Percentiles rank a stretch among this genome's conserved stretches.
phyloP scores from a whole-genome alignment of 139 green algal genomes.

The Picochlorum sp. region DNA sequence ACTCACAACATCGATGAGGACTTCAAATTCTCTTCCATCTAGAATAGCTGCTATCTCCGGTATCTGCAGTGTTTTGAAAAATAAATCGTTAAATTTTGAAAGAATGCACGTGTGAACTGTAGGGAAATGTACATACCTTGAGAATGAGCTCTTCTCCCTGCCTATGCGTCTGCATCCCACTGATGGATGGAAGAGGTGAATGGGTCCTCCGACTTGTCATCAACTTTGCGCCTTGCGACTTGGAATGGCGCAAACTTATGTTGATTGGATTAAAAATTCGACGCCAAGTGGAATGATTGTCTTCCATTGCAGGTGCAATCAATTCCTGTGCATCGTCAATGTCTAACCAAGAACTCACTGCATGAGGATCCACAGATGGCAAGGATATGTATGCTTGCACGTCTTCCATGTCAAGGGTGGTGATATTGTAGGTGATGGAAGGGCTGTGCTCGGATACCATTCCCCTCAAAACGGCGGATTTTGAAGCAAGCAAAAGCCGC shows the following conservation, averaged over 20 bases:
- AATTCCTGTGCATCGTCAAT: slow-evolving; percentile 2
- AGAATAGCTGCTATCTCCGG: slow-evolving; percentile 39
- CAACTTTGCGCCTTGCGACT: not conserved
- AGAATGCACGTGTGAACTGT: not conserved
- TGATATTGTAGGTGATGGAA: slow-evolving; percentile 17
- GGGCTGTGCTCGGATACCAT: slow-evolving; percentile 10
- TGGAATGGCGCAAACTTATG: slow-evolving; percentile 38
- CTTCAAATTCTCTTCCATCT: slow-evolving; percentile 57
- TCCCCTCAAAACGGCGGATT: slow-evolving; percentile 39
- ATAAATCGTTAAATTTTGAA: not conserved
- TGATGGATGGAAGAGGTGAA: not conserved
- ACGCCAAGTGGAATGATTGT: not conserved
- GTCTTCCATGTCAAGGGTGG: slow-evolving; percentile 30
- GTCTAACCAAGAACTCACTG: slow-evolving; percentile 27
- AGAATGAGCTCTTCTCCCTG: slow-evolving; percentile 1
- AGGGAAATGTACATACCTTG: not conserved
- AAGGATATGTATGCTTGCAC: slow-evolving; percentile 36
- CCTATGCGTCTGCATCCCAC: not conserved
- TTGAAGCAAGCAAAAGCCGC: slow-evolving; percentile 52
- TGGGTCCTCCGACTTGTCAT: not conserved
- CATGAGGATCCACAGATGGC: slow-evolving; percentile 33
- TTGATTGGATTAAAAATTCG: slow-evolving; percentile 39
- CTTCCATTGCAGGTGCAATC: not conserved
- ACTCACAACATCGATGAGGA: slow-evolving; percentile 48
- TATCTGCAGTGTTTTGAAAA: slow-evolving; percentile 14